Base-by-base conservation (phyloP, 176 grass and related monocot species). In the Cocos nucifera region DNA sequence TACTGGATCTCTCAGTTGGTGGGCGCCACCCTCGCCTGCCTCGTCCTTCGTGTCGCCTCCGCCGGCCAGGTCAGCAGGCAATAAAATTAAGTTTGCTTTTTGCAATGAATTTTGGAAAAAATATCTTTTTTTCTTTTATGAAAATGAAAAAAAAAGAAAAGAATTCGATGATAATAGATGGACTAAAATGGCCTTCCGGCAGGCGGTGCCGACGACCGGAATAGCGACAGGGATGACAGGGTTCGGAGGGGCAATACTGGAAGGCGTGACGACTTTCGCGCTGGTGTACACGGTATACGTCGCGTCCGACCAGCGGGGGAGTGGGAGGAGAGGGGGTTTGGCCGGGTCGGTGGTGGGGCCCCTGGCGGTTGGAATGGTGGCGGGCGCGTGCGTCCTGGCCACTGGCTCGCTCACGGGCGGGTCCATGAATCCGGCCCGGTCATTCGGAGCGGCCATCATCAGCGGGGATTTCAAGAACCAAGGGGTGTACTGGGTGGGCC, bases 371-470 rank as follows among this genome's bases (percentile, higher is more conserved):
- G 92, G 81, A 30, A 58, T 88, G 4, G 32, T 87, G 17, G 23
- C 60, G 9, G 92, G 84, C 23, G 78, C 92, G 18, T 75, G 57
- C 61, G 84, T 88, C 16, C 81, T 97, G 27, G 81, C 92, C 7
- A 69, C 78, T 29, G 87, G 81, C 3, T 51, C 87, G 10, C 66
- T 97, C 6, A 83, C 86, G 10, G 92, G 87, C 12, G 92, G 72
- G 27, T 91, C 92, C 61, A 91, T 97, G 92, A 97, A 97, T 73
- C 92, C 92, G 16, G 92, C 92, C 17, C 69, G 87, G 14, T 91
- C 92, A 3, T 97, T 97, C 44, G 93, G 87, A 2, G 58, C 87
- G 17, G 93, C 93, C 3, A 62, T 97, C 17, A 70, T 92, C 28
- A 85, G 81, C 61, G 81, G 93, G 6, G 49, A 72, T 57, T 92